A percentile compares a stretch with the other conserved stretches of the same genome.
phyloP scores from a whole-genome alignment of 2,329 filamentous ascomycete genomes.

The Berkeleyomyces basicola region DNA sequence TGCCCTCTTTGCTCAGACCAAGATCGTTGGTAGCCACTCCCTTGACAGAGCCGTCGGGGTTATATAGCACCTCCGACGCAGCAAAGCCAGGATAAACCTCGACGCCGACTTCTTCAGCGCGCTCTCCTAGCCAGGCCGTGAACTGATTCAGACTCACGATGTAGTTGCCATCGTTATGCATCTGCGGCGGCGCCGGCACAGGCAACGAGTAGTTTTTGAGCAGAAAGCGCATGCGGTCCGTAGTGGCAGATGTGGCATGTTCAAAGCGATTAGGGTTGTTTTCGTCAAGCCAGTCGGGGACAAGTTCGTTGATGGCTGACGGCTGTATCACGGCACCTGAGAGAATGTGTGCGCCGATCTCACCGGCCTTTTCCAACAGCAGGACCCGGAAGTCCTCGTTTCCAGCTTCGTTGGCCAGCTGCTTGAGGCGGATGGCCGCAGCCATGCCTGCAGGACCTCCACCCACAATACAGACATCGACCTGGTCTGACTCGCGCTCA shows the following conservation, averaged over 20 bases:
- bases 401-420: slow-evolving; percentile 82
- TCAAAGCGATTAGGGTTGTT: slow-evolving; percentile 79
- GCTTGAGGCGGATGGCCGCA: slow-evolving; percentile 87
- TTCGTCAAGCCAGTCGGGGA: slow-evolving; percentile 86
- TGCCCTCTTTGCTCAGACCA: slow-evolving; percentile 65
- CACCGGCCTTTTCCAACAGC: slow-evolving; percentile 85
- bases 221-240: slow-evolving; percentile 85
- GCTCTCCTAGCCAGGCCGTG: slow-evolving; percentile 86
- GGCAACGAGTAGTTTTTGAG: slow-evolving; percentile 66
- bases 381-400: slow-evolving; percentile 93
- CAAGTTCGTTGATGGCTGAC: slow-evolving; percentile 68
- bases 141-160: slow-evolving; percentile 93
- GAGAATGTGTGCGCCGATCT: slow-evolving; percentile 85
- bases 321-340: slow-evolving; percentile 94
- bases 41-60: slow-evolving; percentile 68
- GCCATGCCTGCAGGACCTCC: slow-evolving; percentile 88
- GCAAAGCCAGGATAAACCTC: slow-evolving; percentile 95
- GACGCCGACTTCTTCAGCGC: slow-evolving; percentile 90
- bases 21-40: slow-evolving; percentile 94
- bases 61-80: slow-evolving; percentile 81
- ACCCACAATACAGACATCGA: slow-evolving; percentile 93
- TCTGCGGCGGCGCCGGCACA: slow-evolving; percentile 80
- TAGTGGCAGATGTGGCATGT: slow-evolving; percentile 65
- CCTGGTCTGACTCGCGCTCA: slow-evolving; percentile 80
- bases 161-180: slow-evolving; percentile 97